Evolutionary conservation across 345 rosid species (phyloP), one percentile per base, ranked within the genome.

Genomic region (Geranium rotundifolium): DNA sequence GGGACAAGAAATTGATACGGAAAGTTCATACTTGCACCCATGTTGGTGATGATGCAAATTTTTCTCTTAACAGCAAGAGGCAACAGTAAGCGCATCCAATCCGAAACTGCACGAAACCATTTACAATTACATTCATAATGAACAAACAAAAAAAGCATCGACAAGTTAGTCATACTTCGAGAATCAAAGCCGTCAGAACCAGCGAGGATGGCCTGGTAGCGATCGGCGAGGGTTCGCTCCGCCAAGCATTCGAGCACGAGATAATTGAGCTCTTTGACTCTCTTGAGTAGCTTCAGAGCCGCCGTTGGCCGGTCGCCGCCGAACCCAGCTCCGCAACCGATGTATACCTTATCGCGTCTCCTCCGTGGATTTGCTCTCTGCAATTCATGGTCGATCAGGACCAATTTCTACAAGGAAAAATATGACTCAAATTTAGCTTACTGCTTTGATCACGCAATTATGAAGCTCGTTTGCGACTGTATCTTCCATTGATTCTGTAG

Each of bases 251-350:
- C 98, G 52, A 91, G 98, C 9, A 91, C 92, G 19, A 91, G 80
- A 76, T 91, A 89, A 62, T 91, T 62, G 13, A 91, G 73, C 69
- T 81, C 73, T 61, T 74, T 60, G 23, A 82, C 92, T 68, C 91
- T 75, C 70, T 77, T 78, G 59, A 91, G 96, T 81, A 91, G 69
- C 82, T 84, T 91, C 19, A 84, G 82, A 46, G 96, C 96, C 0
- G 90, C 92, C 57, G 65, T 4, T 55, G 95, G 89, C 69, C 98
- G 77, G 78, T 89, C 92, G 15, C 98, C 95, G 34, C 80, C 90
- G 72, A 91, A 91, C 50, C 96, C 95, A 72, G 98, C 96, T n/a
- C 98, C 96, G 65, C 98, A 91, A 46, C 98, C 98, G 19, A 89
- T 75, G 71, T 65, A 76, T 29, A 89, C 92, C 71, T 78, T 80